Conservation (phyloP, 257 asterid genomes). For the Primulina huaijiensis region DNA sequence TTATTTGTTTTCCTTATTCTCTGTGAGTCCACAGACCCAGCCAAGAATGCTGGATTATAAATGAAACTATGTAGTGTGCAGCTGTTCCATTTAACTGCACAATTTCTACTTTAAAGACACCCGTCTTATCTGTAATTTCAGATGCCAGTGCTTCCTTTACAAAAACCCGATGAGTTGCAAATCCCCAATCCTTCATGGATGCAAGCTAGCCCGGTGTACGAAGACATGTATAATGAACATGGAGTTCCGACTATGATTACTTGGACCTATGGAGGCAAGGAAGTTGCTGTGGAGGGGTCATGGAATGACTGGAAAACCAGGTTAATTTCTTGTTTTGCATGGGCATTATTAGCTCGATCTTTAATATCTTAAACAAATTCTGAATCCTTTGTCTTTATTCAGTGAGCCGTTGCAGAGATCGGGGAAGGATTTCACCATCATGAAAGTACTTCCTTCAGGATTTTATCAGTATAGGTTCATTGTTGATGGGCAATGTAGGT, state of each 20-base stretch:
- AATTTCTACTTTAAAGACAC: not conserved
- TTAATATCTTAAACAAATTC: constrained; percentile 27
- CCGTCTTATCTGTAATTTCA: constrained; percentile 31
- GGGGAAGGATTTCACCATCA: constrained; percentile 94
- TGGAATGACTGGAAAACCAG: constrained; percentile 98
- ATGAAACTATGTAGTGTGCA: constrained; percentile 9
- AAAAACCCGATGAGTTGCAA: constrained; percentile 83
- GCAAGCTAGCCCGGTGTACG: constrained; percentile 65
- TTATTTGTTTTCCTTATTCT: not conserved
- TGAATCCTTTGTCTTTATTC: constrained; percentile 21
- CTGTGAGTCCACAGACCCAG: constrained; percentile 6
- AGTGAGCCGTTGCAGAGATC: constrained; percentile 88
- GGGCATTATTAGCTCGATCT: constrained; percentile 1
- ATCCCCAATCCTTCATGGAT: constrained; percentile 88
- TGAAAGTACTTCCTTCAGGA: constrained; percentile 95
- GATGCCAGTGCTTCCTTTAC: constrained; percentile 92
- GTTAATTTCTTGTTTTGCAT: constrained; percentile 29
- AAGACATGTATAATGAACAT: constrained; percentile 61
- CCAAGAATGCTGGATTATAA: constrained; percentile 1
- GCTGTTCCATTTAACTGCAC: not conserved
- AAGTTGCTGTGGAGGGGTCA: constrained; percentile 90
- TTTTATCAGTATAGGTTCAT: constrained; percentile 85
- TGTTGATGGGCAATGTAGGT: constrained; percentile 91
- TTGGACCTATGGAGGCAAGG: constrained; percentile 85
- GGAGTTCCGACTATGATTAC: constrained; percentile 92